Evolutionary conservation across 2,329 filamentous ascomycete genomes (phyloP), one percentile per base, ranked within the genome.

Genomic region (Ceratocystis alfenasii): DNA sequence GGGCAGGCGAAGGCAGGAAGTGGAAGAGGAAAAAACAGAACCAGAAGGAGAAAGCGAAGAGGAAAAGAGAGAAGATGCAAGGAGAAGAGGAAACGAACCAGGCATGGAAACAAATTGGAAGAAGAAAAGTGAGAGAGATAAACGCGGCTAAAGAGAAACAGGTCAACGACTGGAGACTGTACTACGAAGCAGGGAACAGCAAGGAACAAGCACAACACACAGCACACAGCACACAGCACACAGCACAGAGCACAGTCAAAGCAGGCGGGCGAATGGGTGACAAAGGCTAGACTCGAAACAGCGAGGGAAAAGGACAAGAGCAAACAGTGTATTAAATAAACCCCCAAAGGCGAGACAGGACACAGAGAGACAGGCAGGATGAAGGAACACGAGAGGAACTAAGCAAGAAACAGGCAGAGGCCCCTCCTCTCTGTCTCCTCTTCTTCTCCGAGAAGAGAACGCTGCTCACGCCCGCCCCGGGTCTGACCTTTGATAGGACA

Each of bases 381-480:
- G 53, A 57, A 57, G 53, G 53, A 57, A 57, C 53, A 57, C 53
- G 25, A 57, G 33, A 57, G 53, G 53, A 33, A 57, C 53, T 17
- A 57, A 22, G 61, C 44, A 63, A 63, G 44, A 30, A 62, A 45
- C 36, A 50, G 20, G 5, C 20, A 41, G 36, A 62, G 41, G 62
- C 62, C 30, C 25, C 45, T 46, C 12, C 62, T 12, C 36, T 41
- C 10, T 15, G 36, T 41, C 10, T 41, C 12, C 46, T 59, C n/a
- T 12, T 20, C 15, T 22, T 59, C 20, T 10, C 30, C 48, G 44
- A 20, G 36, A 45, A 57, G 50, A 41, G 63, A 41, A 59, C 17
- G n/a, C 41, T 45, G 30, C 33, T 53, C 63, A 57, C 48, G 50
- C 57, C 33, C 63, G 63, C 48, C 50, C 48, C 48, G 50, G 53